A percentile compares a stretch with the other conserved stretches of the same genome.
These are phyloP conservation scores for Pichia insulana DNA, from an alignment of 805 yeast genomes.

Conservation along the genomic window DNA sequence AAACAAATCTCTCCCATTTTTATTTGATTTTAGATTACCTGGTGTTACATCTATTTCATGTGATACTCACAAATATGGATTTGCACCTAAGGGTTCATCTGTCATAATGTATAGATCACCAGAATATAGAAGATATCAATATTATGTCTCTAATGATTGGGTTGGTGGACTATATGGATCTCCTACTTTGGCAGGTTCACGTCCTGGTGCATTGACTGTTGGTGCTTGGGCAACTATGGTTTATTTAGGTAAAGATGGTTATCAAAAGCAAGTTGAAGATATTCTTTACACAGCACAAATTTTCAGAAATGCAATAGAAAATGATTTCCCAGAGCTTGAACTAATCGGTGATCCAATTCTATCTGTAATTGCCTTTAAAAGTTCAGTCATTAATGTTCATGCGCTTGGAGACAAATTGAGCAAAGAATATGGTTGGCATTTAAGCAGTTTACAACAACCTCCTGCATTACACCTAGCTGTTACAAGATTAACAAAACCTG, in stretches of 20 bases:
- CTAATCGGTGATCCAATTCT: conserved; percentile 80
- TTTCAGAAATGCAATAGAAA: conserved; percentile 38
- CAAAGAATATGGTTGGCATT: conserved; percentile 71
- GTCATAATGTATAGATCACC: conserved; percentile 77
- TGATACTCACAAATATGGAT: conserved; percentile 98
- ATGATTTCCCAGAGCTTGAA: conserved; percentile 47
- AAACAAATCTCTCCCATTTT: conserved; percentile 29
- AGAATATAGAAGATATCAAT: conserved; percentile 68
- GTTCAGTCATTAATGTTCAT: conserved; percentile 58
- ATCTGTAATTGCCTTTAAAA: conserved; percentile 75
- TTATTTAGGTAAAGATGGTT: conserved; percentile 77
- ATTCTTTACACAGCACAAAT: conserved; percentile 60
- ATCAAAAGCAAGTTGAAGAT: conserved; percentile 51
- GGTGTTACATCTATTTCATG: conserved; percentile 98
- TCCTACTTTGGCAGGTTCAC: conserved; percentile 91
- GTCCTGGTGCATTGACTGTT: conserved; percentile 96
- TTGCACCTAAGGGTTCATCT: conserved; percentile 96
- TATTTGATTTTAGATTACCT: conserved; percentile 77
- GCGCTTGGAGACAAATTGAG: conserved; percentile 65
- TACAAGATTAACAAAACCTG: conserved; percentile 58
- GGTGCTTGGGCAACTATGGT: conserved; percentile 97
- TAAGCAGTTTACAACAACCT: conserved; percentile 80
- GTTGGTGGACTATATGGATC: conserved; percentile 93
- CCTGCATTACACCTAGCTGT: conserved; percentile 87
- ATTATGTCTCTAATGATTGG: conserved; percentile 80